Evolutionary conservation across 2,329 filamentous ascomycete species (phyloP), one percentile per base, ranked within the genome.

Genomic region (Sordariomycetes sp.): DNA sequence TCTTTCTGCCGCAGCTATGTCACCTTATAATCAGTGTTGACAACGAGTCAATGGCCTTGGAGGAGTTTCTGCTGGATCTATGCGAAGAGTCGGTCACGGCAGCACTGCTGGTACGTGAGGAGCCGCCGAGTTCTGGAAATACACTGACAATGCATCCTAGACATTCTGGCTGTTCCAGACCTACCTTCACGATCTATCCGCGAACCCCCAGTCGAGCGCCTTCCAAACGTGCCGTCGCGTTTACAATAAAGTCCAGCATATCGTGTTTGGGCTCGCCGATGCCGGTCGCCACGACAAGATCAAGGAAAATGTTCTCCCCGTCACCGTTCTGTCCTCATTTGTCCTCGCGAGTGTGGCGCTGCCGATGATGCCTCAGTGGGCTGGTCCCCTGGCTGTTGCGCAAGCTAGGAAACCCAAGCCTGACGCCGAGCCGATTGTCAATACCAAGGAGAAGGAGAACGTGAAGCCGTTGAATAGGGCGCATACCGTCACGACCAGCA

Each of bases 141-240:
- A 21, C 21, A 9, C 30, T 35, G 17, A 28, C 15, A 11, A 34
- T 5, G 32, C 29, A 15, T 7, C 30, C 21, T 21, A 92, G 85
- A 90, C 85, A 23, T 92, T 92, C 58, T 92, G 85, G 85, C 72
- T 92, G 33, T 87, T 92, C 58, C 85, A 92, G 61, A 90, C 83
- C 5, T 88, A 92, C 53, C 74, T 92, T 20, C 81, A 85, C 64
- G 86, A 92, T 54, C 75, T 92, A 41, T 74, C 82, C 36, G 66
- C 71, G 49, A 83, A 82, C 38, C 85, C 85, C 3, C 80, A 82
- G 53, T 80, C 82, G 40, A 75, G 79, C 47, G 72, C 82, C 32
- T 92, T 92, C 61, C 80, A 84, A 60, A 90, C 82, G 32, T 90
- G 85, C 52, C 75, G 83, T 39, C 70, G 86, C 49, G 78, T 92